Conservation (phyloP, 1,284 basidiomycete genomes). For the Puccinia hordei region DNA sequence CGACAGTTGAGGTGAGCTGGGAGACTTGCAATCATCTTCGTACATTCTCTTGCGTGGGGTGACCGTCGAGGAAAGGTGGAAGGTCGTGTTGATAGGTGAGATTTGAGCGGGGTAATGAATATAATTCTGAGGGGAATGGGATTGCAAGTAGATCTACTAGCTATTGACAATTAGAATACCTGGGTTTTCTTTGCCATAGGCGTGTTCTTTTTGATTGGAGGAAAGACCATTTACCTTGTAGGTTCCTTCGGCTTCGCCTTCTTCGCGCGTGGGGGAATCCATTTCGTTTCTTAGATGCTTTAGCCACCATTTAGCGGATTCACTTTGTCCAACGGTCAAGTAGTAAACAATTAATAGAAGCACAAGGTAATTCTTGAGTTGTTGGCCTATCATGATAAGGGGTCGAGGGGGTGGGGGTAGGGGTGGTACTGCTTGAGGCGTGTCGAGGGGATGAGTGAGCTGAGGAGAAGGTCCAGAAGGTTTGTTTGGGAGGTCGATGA, state of each 20-base stretch:
- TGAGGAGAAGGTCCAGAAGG: too few species aligned
- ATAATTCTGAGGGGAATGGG: neutral
- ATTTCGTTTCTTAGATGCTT: neutral
- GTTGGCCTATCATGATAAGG: neutral
- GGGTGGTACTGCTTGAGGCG: neutral
- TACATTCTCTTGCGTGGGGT: neutral
- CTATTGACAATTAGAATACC: neutral
- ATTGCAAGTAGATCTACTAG: conserved; percentile 12
- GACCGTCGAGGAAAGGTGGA: neutral
- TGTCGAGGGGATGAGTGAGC: neutral
- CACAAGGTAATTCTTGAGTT: neutral
- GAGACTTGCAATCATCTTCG: neutral
- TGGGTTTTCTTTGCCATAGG: too few species aligned
- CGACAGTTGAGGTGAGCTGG: neutral
- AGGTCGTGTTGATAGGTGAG: neutral
- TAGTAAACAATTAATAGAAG: conserved; percentile 20
- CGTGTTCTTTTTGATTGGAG: too few species aligned
- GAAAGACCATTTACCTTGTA: conserved; percentile 12
- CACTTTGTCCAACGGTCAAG: neutral
- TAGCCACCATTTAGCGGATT: conserved; percentile 22
- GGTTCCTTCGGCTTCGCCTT: neutral
- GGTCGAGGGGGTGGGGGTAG: neutral
- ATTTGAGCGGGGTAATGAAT: neutral
- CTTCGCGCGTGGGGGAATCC: neutral
- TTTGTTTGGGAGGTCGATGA: conserved; percentile 11